Base-by-base conservation (phyloP, 2,329 filamentous ascomycete genomes). In the Hypoxylon sp. region DNA sequence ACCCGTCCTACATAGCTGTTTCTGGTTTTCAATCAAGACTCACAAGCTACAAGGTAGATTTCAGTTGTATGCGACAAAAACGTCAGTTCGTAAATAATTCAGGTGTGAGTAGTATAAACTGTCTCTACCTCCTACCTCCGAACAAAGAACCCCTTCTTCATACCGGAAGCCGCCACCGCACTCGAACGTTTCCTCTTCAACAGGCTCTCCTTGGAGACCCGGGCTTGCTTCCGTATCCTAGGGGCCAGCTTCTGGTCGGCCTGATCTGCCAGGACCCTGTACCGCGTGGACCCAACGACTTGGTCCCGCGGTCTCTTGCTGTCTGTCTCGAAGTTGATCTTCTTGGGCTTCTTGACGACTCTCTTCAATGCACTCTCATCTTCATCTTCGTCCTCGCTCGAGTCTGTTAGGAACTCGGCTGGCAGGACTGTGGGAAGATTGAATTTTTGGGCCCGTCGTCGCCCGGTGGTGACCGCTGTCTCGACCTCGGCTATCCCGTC, bases 201-300 rank as follows among this genome's bases (percentile, higher is more conserved):
- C 30, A 89, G 76, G 23, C 77, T 70, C 60, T 84, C 79, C 78
- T 82, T 87, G 17, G 79, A 70, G 60, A 76, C 79, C 61, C 78
- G 77, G 6, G 83, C 75, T 34, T 82, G 71, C 77, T 82, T 84
- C 71, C 79, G 79, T 65, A 74, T 65, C 78, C 81, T 84, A 23
- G 86, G 87, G 57, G 85, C 83, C 69, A 88, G 77, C 60, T 80
- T 80, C 70, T 76, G 72, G 60, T 87, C 84, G n/a, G 75, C 77
- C 72, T 80, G 79, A 59, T 79, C 79, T 5, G 79, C 77, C 67
- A 87, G 69, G 28, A 84, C 83, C 19, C 87, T 79, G 73, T 86
- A 89, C 56, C 86, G 82, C 2, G 87, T 89, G 11, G 81, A 79
- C 1, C 86, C 86, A n/a, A 87, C 76, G 53, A 79, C 77, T 72